Conservation (phyloP, 1,284 basidiomycete species). For the Boletellus deceptivus region DNA sequence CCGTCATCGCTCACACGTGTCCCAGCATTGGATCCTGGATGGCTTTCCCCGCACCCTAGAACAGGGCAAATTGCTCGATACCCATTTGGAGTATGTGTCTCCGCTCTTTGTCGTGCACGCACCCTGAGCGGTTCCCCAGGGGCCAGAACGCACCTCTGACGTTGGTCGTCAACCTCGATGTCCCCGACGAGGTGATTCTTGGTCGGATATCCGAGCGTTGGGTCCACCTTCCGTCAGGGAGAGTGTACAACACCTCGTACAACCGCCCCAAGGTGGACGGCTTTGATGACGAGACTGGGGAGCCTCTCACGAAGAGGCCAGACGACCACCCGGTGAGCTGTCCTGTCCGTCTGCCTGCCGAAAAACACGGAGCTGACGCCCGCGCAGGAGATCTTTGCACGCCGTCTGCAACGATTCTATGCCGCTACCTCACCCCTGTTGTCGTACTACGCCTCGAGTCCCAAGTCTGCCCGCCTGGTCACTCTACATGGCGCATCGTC, state of each 20-base stretch:
- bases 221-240: slow-evolving; percentile 90
- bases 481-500: slow-evolving; percentile 81
- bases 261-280: slow-evolving; percentile 88
- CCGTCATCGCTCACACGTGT: slow-evolving; percentile 2
- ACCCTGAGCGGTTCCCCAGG: slow-evolving; percentile 36
- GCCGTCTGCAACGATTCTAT: slow-evolving; percentile 82
- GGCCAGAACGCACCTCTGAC: slow-evolving; percentile 65
- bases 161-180: slow-evolving; percentile 88
- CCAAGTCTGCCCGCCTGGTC: slow-evolving; percentile 48
- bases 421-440: slow-evolving; percentile 86
- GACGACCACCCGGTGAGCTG: slow-evolving; percentile 87
- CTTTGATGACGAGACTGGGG: slow-evolving; percentile 90
- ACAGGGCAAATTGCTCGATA: slow-evolving; percentile 85
- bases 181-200: slow-evolving; percentile 88
- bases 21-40: slow-evolving; percentile 89
- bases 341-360: not conserved
- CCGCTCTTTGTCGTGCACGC: not conserved
- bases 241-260: slow-evolving; percentile 91
- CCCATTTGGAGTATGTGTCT: slow-evolving; percentile 59
- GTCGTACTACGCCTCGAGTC: slow-evolving; percentile 64
- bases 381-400: slow-evolving; percentile 76
- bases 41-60: slow-evolving; percentile 93
- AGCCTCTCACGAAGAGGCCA: slow-evolving; percentile 83
- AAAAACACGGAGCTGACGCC: slow-evolving; percentile 1
- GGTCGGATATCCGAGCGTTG: slow-evolving; percentile 90